Conservation (phyloP, 306 rosid genomes). For the Citrullus mucosospermus region DNA sequence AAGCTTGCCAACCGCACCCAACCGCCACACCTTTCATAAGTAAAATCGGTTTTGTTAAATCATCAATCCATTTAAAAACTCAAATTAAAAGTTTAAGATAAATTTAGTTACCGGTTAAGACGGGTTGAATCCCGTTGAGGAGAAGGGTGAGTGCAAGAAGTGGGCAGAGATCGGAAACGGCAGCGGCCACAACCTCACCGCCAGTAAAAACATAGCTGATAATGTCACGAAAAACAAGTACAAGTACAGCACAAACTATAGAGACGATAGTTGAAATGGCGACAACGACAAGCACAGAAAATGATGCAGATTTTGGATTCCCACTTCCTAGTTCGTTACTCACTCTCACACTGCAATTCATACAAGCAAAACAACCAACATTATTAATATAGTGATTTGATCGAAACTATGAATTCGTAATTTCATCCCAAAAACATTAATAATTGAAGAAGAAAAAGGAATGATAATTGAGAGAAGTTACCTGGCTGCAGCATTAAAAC, state of each 20-base stretch:
- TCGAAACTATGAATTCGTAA: too few species aligned
- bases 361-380: neutral
- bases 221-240: constrained; percentile 35
- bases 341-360: constrained; percentile 38
- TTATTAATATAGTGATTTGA: too few species aligned
- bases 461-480: too few species aligned
- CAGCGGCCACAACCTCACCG: constrained; percentile 40
- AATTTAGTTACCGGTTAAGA: constrained; percentile 35
- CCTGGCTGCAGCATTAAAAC: constrained; percentile 73
- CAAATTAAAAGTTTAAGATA: neutral
- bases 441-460: too few species aligned
- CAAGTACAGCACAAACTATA: constrained; percentile 25
- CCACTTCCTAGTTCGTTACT: constrained; percentile 73
- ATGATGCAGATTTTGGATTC: constrained; percentile 50
- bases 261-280: constrained; percentile 24
- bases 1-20: constrained; percentile 78
- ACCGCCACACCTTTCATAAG: constrained; percentile 49
- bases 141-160: constrained; percentile 37
- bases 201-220: constrained; percentile 49
- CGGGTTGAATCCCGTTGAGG: constrained; percentile 63
- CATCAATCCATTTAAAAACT: too few species aligned
- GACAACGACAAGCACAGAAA: constrained; percentile 34
- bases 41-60: neutral
- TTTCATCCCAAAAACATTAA: too few species aligned
- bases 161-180: constrained; percentile 53